A percentile compares a stretch with the other conserved stretches of the same genome.
These are phyloP conservation scores for Zizania latifolia DNA, from an alignment of 176 grass and related monocot species.

Conservation along the genomic window DNA sequence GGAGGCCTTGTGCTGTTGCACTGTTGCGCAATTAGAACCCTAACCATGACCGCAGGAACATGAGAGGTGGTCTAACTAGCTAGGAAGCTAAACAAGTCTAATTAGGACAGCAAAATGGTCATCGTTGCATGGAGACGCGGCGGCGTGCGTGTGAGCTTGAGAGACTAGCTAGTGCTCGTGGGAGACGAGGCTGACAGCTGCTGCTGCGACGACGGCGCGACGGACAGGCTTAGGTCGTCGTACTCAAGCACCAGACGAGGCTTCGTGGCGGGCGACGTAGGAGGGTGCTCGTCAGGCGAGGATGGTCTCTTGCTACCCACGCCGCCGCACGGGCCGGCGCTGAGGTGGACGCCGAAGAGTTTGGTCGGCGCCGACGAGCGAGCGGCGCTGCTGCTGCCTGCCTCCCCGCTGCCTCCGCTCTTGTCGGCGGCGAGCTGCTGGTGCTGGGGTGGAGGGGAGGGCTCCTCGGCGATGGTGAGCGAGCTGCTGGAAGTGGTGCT, in stretches of 20 bases:
- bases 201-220: conserved; percentile 33
- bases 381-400: conserved; percentile 42
- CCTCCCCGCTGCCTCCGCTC: conserved; percentile 38
- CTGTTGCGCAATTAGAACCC: conserved; percentile 30
- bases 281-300: conserved; percentile 20
- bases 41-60: neutral
- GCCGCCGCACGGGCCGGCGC: conserved; percentile 2
- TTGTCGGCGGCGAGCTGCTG: conserved; percentile 8
- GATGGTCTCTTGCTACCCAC: conserved; percentile 46
- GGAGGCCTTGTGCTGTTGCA: neutral
- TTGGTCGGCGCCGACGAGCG: conserved; percentile 39
- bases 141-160: neutral
- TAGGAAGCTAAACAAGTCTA: conserved; percentile 20
- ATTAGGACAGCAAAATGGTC: conserved; percentile 28
- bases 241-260: conserved; percentile 41
- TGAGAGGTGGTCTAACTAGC: neutral
- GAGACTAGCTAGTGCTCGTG: conserved; percentile 35
- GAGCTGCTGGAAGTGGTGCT: conserved; percentile 98
- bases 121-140: neutral
- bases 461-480: conserved; percentile 84
- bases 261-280: conserved; percentile 59
- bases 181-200: conserved; percentile 37
- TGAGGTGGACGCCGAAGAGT: conserved; percentile 78
- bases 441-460: conserved; percentile 27
- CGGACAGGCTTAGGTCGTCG: conserved; percentile 48